These are phyloP conservation scores for Cyberlindnera misumaiensis DNA, from an alignment of 805 yeast genomes.

Conservation along the genomic window DNA sequence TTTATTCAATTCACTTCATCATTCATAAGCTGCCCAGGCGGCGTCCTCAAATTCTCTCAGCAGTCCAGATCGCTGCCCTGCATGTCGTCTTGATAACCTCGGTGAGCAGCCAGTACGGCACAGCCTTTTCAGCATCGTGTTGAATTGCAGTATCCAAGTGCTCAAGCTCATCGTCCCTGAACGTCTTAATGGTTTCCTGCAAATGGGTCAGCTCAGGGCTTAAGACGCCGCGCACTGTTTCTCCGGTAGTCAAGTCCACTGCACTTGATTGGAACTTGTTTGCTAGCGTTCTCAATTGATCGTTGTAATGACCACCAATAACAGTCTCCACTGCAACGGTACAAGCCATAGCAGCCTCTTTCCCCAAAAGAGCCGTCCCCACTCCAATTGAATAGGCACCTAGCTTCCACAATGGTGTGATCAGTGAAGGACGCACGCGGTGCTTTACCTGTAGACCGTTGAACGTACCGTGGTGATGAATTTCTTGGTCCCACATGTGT, in stretches of 20 bases:
- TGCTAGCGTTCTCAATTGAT: slow-evolving; percentile 72
- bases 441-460: slow-evolving; percentile 66
- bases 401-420: slow-evolving; percentile 89
- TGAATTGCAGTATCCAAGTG: slow-evolving; percentile 92
- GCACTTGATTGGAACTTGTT: slow-evolving; percentile 51
- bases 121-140: slow-evolving; percentile 87
- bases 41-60: slow-evolving; percentile 62
- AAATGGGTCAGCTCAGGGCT: slow-evolving; percentile 54
- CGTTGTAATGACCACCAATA: slow-evolving; percentile 92
- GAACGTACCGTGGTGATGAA: slow-evolving; percentile 84
- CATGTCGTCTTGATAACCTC: slow-evolving; percentile 82
- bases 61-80: slow-evolving; percentile 83
- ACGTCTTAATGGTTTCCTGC: slow-evolving; percentile 57
- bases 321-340: slow-evolving; percentile 98
- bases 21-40: too few relatives aligned
- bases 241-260: slow-evolving; percentile 24
- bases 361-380: slow-evolving; percentile 78
- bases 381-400: slow-evolving; percentile 88
- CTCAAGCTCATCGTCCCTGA: slow-evolving; percentile 92
- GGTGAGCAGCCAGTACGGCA: slow-evolving; percentile 83
- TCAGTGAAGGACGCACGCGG: slow-evolving; percentile 83
- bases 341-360: slow-evolving; percentile 99
- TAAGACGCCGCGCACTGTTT: slow-evolving; percentile 20
- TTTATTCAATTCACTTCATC: too few relatives aligned
- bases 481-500: slow-evolving; percentile 99